Evolutionary conservation across 805 yeast genomes (phyloP), one percentile per base, ranked within the genome.

Genomic region (Blastobotrys chiropterorum): DNA sequence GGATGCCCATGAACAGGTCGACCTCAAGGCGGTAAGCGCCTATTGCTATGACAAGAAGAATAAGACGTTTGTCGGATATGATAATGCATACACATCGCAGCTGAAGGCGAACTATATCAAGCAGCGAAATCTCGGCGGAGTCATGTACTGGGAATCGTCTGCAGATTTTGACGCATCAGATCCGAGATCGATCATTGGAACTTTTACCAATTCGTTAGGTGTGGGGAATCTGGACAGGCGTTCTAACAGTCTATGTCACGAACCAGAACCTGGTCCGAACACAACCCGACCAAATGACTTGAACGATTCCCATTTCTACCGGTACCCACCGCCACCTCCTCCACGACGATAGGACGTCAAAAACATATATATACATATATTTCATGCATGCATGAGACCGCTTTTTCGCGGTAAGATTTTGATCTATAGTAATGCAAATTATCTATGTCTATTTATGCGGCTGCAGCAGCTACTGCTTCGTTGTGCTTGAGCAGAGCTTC

Each of bases 91-190:
- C 3, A 74, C 84, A 1, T 79, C 77, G 1, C 60, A 63, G 6
- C 59, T 60, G 15, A 94, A 92, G 64, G 89, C 88, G 0, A 60
- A 70, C 26, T 89, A 79, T 59, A 80, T 85, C 5, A 59, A 56
- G 40, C 58, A 66, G 17, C 65, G 70, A 4, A 62, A 71, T 0
- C 68, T 90, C 7, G 95, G 84, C 0, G 98, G 99, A 0, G 96
- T 86, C 0, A 83, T 94, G 80, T 90, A 87, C 84, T 92, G 98
- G 98, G 97, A 92, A 61, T 83, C 96, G 0, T 76, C 83, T 52
- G 96, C 96, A 1, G 96, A 89, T 61, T 60, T 67, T 1, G 55
- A 58, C 2, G 46, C 49, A 13, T 48, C 22, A 5, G 58, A 58
- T 38, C 52, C 53, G 14, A 40, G 59, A 15, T 61, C 65, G 16